These are phyloP conservation scores for thale cress (Arabidopsis thaliana) DNA, from an alignment of 345 rosid species.

Conservation along the genomic window DNA sequence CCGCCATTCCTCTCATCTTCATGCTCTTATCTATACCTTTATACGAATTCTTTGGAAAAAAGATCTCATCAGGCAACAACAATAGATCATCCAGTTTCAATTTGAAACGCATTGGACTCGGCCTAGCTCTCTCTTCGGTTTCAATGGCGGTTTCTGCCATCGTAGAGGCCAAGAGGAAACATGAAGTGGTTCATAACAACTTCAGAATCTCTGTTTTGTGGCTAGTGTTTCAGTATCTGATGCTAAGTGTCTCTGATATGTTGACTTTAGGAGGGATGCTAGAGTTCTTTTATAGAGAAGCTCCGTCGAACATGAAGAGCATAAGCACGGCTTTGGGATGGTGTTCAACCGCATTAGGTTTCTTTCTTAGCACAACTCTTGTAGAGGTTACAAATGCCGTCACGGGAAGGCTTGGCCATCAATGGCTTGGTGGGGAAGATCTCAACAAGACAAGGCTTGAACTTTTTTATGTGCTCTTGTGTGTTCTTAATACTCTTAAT, in stretches of 20 bases:
- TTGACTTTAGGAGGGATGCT: conserved; percentile 62
- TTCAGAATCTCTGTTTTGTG: conserved; percentile 50
- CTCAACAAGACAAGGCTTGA: conserved; percentile 52
- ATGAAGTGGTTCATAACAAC: conserved; percentile 24
- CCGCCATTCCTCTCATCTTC: conserved; percentile 49
- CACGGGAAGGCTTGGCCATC: conserved; percentile 50
- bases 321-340: conserved; percentile 56
- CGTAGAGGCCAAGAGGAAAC: conserved; percentile 50
- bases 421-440: conserved; percentile 56
- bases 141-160: conserved; percentile 56
- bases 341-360: conserved; percentile 56
- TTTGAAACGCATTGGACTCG: conserved; percentile 52
- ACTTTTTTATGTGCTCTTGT: conserved; percentile 49
- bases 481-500: conserved; percentile 50
- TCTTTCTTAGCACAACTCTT: conserved; percentile 51
- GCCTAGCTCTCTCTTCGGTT: conserved; percentile 52
- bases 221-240: conserved; percentile 53
- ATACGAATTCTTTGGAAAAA: conserved; percentile 40
- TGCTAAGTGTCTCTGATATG: conserved; percentile 54
- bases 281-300: conserved; percentile 59
- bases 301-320: conserved; percentile 56
- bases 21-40: conserved; percentile 50
- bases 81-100: conserved; percentile 28
- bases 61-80: background rate
- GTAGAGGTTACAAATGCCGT: conserved; percentile 45